Evolutionary conservation across 202 grass and related monocot species (phyloP).

Genomic region (Cymbopogon flexuosus): DNA sequence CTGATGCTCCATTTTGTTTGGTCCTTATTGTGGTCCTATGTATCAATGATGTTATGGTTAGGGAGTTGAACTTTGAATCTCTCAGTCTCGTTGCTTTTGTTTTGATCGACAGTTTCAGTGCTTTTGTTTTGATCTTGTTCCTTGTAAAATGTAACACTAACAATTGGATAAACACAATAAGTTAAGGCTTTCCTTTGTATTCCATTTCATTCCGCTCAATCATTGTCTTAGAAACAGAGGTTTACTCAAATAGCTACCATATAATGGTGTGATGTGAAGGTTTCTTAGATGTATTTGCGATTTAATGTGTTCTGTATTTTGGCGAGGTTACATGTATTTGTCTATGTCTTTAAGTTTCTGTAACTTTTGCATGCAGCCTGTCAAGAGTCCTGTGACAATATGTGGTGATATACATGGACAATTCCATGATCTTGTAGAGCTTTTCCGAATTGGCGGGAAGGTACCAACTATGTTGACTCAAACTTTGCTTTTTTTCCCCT

Average conservation of each 20-base stretch:
- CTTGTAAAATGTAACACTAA: background rate
- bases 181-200: background rate
- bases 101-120: background rate
- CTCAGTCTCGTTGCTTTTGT: background rate
- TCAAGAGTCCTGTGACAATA: constrained; percentile 83
- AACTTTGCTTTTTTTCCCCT: background rate
- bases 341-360: constrained; percentile 9
- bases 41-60: background rate
- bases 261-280: background rate
- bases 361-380: constrained; percentile 45
- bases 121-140: background rate
- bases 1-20: background rate
- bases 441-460: constrained; percentile 87
- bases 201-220: background rate
- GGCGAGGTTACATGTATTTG: background rate
- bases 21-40: background rate
- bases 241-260: background rate
- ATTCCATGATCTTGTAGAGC: constrained; percentile 80
- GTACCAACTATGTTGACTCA: constrained; percentile 19
- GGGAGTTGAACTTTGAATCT: background rate
- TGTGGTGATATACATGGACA: constrained; percentile 89
- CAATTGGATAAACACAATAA: background rate
- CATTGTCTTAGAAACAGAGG: background rate
- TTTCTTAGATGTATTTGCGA: background rate
- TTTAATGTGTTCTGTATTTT: background rate